phyloP scores from a whole-genome alignment of 139 green algal genomes.

The Picochlorum costavermella region DNA sequence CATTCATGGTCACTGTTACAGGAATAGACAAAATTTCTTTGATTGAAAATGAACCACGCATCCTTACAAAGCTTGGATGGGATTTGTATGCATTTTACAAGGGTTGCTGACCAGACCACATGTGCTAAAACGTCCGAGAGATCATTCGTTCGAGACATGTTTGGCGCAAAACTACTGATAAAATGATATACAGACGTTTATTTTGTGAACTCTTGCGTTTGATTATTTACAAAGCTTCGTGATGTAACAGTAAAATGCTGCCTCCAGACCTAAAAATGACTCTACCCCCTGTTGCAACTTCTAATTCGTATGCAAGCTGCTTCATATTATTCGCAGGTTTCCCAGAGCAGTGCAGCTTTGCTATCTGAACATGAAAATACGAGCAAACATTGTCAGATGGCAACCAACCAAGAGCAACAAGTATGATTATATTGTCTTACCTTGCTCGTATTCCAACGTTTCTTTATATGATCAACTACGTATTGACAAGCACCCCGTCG shows the following conservation, averaged over 20 bases:
- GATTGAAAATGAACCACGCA: not conserved
- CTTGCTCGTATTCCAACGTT: slow-evolving; percentile 26
- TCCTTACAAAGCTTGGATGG: not conserved
- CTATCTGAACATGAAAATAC: slow-evolving; percentile 15
- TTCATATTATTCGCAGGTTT: slow-evolving; percentile 33
- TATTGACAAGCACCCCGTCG: not conserved
- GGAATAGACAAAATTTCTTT: not conserved
- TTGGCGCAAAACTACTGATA: too few relatives aligned
- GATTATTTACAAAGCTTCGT: not conserved
- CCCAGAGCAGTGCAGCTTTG: slow-evolving; percentile 21
- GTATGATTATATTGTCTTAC: slow-evolving; percentile 2
- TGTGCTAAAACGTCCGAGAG: too few relatives aligned
- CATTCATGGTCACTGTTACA: slow-evolving; percentile 4
- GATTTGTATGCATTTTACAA: not conserved
- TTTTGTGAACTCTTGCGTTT: too few relatives aligned
- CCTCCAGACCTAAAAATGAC: slow-evolving; percentile 23
- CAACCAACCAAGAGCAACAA: too few relatives aligned
- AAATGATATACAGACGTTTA: too few relatives aligned
- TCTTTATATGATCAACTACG: slow-evolving; percentile 14
- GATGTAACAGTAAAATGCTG: slow-evolving; percentile 21
- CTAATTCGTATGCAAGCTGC: slow-evolving; percentile 13
- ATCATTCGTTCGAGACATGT: too few relatives aligned
- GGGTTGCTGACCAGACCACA: not conserved
- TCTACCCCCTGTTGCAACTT: slow-evolving; percentile 17
- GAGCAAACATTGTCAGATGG: too few relatives aligned